Conservation (phyloP, 768 basidiomycete species). For the Xerocomellus intermedius region DNA sequence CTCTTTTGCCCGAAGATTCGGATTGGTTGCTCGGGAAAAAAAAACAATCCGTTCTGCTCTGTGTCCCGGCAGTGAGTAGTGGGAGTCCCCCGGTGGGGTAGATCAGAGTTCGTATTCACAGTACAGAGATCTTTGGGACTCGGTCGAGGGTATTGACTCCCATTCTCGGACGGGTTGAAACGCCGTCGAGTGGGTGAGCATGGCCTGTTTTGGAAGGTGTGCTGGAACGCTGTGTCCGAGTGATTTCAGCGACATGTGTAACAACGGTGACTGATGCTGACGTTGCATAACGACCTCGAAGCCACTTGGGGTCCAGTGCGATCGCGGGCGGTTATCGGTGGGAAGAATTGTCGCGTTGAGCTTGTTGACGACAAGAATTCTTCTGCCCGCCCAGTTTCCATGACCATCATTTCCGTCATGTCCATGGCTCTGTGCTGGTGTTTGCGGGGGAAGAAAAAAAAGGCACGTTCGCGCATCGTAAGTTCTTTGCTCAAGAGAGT, state of each 20-base stretch:
- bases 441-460: background rate
- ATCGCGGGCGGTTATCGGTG: slow-evolving; percentile 21
- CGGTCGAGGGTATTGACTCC: background rate
- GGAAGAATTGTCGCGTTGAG: background rate
- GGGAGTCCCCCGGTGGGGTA: background rate
- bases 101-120: background rate
- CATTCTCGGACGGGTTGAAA: slow-evolving; percentile 13
- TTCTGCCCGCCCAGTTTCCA: background rate
- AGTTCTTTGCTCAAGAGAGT: background rate
- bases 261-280: background rate
- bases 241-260: slow-evolving; percentile 1
- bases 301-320: background rate
- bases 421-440: background rate
- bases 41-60: background rate
- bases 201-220: background rate
- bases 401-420: slow-evolving; percentile 16
- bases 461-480: background rate
- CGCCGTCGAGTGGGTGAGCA: slow-evolving; percentile 2
- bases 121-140: background rate
- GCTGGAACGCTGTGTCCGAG: background rate
- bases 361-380: background rate
- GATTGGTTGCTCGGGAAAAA: background rate
- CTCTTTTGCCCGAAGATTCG: background rate
- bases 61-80: background rate
- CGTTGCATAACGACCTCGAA: slow-evolving; percentile 25